Percentiles rank a stretch among this genome's conserved stretches.
These are phyloP conservation scores for Gnomoniopsis smithogilvyi DNA, from an alignment of 2,329 filamentous ascomycete species.

Conservation along the genomic window DNA sequence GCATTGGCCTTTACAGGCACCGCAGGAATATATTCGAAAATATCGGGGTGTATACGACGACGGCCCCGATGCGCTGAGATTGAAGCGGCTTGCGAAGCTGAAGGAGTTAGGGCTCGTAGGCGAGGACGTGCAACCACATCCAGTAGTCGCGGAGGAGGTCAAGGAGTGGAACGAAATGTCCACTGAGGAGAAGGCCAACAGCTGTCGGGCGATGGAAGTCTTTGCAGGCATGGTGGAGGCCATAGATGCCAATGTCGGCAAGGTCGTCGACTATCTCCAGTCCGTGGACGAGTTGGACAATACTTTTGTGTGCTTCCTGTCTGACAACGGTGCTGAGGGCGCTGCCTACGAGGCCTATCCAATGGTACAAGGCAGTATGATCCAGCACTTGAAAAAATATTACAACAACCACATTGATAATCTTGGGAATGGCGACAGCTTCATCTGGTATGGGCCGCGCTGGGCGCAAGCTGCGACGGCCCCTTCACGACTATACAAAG, in stretches of 20 bases:
- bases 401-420: conserved; percentile 56
- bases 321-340: conserved; percentile 47
- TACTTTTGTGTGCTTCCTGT: conserved; percentile 62
- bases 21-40: conserved; percentile 49
- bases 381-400: conserved; percentile 39
- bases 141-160: conserved; percentile 45
- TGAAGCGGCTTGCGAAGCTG: conserved; percentile 49
- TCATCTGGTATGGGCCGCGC: conserved; percentile 55
- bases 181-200: conserved; percentile 43
- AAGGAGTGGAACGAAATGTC: conserved; percentile 45
- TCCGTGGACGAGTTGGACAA: conserved; percentile 58
- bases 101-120: conserved; percentile 55
- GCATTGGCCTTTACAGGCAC: conserved; percentile 62
- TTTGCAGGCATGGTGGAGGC: conserved; percentile 63
- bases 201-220: conserved; percentile 55
- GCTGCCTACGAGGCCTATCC: conserved; percentile 22
- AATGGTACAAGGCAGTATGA: conserved; percentile 20
- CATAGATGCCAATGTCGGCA: conserved; percentile 59
- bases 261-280: conserved; percentile 54
- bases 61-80: conserved; percentile 54
- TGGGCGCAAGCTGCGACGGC: conserved; percentile 41
- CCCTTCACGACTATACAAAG: conserved; percentile 26
- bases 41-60: conserved; percentile 60
- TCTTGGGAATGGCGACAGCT: conserved; percentile 49
- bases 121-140: conserved; percentile 47